A percentile compares a stretch with the other conserved stretches of the same genome.
Evolutionary conservation across 2,329 filamentous ascomycete genomes (phyloP).

Genomic region (Thermothelomyces thermophilus): DNA sequence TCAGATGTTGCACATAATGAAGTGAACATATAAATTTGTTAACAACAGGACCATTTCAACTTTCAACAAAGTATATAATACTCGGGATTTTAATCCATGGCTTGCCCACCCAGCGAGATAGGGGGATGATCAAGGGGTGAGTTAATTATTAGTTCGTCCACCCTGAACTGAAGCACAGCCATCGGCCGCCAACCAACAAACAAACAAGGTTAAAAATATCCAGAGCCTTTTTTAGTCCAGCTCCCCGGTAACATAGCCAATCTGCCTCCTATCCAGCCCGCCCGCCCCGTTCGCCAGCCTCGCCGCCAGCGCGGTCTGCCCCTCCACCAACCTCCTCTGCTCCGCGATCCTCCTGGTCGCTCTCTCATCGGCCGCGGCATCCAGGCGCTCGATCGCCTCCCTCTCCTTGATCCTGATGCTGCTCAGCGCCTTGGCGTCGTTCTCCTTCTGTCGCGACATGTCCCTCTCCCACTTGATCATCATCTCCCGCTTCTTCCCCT

Average conservation of each 20-base stretch:
- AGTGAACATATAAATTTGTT: too few species aligned
- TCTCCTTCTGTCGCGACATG: slow-evolving; percentile 40
- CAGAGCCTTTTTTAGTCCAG: slow-evolving; percentile 33
- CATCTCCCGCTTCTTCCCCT: slow-evolving; percentile 38
- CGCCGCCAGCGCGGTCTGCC: slow-evolving; percentile 35
- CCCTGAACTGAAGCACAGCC: too few species aligned
- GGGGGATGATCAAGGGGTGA: too few species aligned
- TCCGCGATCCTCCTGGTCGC: slow-evolving; percentile 41
- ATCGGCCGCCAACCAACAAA: background rate
- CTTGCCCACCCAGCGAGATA: too few species aligned
- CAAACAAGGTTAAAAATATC: too few species aligned
- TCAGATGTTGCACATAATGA: too few species aligned
- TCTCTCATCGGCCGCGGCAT: slow-evolving; percentile 40
- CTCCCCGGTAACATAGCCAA: slow-evolving; percentile 51
- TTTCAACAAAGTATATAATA: too few species aligned
- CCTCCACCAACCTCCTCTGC: slow-evolving; percentile 46
- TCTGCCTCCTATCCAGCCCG: slow-evolving; percentile 40
- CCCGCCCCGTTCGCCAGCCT: slow-evolving; percentile 27
- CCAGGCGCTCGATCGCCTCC: slow-evolving; percentile 44
- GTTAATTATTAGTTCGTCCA: too few species aligned
- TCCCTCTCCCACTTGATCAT: slow-evolving; percentile 44
- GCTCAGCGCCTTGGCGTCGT: slow-evolving; percentile 44
- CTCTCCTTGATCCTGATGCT: slow-evolving; percentile 44
- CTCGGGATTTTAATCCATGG: too few species aligned
- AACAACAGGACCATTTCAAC: too few species aligned